Evolutionary conservation across 2,329 filamentous ascomycete genomes (phyloP), one percentile per base, ranked within the genome.

Genomic region (Lasiodiplodia sp.): DNA sequence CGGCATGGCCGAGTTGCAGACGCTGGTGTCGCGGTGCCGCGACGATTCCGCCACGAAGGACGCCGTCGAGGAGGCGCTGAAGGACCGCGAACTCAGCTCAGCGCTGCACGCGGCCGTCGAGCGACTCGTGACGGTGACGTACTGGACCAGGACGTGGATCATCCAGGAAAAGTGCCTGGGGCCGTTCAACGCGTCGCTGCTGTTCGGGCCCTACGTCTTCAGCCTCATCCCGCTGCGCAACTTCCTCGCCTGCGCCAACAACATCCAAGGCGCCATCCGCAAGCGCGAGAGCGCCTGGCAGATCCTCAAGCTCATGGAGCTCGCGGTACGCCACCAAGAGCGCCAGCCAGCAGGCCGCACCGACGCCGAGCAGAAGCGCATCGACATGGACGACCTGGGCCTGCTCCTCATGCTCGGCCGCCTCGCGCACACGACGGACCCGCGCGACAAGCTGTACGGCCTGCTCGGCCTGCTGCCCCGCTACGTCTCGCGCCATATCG

Each of bases 101-200:
- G 55, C 55, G 3, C 55, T 58, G 3, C 55, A 37, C 34, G 34
- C 34, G 14, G 55, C 55, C 11, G 55, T 58, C 34, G 55, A 58
- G 5, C 31, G 37, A 0, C 63, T 66, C 18, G 49, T 16, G 18
- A 55, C 12, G 11, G 28, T 52, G 10, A 37, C 63, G 12, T 55
- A 66, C 21, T 66, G 63, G 63, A 55, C 28, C 12, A 21, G 63
- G 12, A 55, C 52, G 25, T 66, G 63, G 49, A 55, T 66, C 31
- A 55, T 66, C 25, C 63, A 66, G 38, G 63, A 66, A 37, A 58
- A 58, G 34, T 58, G 55, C 34, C 51, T 58, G 4, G 55, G 34
- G 3, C 55, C 55, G 0, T 58, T 25, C 55, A 58, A 58, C 34
- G 55, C 55, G 2, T 58, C 55, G 55, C 34, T 58, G n/a, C 55